Evolutionary conservation across 768 basidiomycete genomes (phyloP), one percentile per base, ranked within the genome.

Genomic region (Mycena maculata): DNA sequence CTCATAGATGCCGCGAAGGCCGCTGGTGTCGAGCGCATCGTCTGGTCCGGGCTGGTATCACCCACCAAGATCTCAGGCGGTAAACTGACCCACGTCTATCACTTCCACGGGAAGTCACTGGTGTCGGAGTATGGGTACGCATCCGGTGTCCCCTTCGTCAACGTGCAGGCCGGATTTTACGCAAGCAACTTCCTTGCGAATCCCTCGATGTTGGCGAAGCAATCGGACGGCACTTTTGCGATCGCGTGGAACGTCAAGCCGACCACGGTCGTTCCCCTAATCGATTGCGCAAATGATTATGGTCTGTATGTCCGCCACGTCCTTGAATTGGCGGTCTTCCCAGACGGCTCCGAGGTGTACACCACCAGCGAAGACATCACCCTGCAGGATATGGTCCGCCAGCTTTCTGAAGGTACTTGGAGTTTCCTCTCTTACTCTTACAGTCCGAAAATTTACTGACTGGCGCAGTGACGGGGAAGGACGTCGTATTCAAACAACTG

Each of bases 1-100:
- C 50, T 69, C 11, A 64, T 69, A 27, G 63, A 69, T 28, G 67
- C 67, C 1, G 67, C 67, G 10, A 64, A 59, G 33, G 67, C 67
- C 1, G 63, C 50, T 6, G 60, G 60, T 2, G 63, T 36, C 8
- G 30, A 55, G n/a, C 33, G 61, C 25, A 42, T 69, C 27, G 25
- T 69, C 23, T 69, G 62, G 62, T 69, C 67, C 39, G 67, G 67
- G 6, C 42, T 69, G 3, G 10, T n/a, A 2, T 15, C 55, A 2
- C 12, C 39, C 28, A 41, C 8, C 4, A 62, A 58, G 22, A 23
- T 56, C 45, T 57, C 39, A 22, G 25, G 33, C 20, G 67, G 67
- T 9, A 64, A 65, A 31, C 59, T 54, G 18, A 7, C 33, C 0
- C 18, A 54, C 15, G 57, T 60, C 23, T n/a, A 16, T 15, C 57